A percentile compares a stretch with the other conserved stretches of the same genome.
phyloP scores from a whole-genome alignment of 352 stramenopile species.

The Pythium graminicola region DNA sequence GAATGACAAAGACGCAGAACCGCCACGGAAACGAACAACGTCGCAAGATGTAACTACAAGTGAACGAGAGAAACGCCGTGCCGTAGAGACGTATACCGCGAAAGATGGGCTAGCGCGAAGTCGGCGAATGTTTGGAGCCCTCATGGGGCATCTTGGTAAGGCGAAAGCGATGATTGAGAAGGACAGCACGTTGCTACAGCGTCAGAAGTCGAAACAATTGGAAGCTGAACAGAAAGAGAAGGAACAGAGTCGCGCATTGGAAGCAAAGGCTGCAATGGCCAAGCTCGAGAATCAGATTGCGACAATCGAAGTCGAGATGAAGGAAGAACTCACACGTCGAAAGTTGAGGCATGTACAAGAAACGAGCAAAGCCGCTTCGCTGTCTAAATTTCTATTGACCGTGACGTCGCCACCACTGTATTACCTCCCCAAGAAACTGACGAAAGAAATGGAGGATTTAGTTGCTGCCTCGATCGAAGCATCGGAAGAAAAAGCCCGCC shows the following conservation, averaged over 20 bases:
- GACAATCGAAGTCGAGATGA: conserved; percentile 40
- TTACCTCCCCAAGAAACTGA: conserved; percentile 67
- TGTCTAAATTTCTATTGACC: conserved; percentile 63
- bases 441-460: conserved; percentile 69
- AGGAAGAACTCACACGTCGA: conserved; percentile 41
- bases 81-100: conserved; percentile 47
- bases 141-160: conserved; percentile 77
- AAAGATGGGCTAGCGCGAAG: conserved; percentile 64
- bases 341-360: conserved; percentile 61
- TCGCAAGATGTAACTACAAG: not conserved
- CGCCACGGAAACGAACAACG: not conserved
- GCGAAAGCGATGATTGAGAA: conserved; percentile 76
- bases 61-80: conserved; percentile 41
- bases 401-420: conserved; percentile 62
- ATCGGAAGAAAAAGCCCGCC: conserved; percentile 53
- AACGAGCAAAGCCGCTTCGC: conserved; percentile 31
- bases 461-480: conserved; percentile 63
- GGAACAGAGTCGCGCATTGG: conserved; percentile 46
- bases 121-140: conserved; percentile 71
- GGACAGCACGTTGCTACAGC: conserved; percentile 64
- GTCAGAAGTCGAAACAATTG: conserved; percentile 55
- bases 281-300: conserved; percentile 43
- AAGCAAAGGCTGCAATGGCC: conserved; percentile 29
- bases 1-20: not conserved
- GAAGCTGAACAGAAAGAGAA: conserved; percentile 68